These are phyloP conservation scores for Castanea mollissima DNA, from an alignment of 306 rosid genomes.

Conservation along the genomic window DNA sequence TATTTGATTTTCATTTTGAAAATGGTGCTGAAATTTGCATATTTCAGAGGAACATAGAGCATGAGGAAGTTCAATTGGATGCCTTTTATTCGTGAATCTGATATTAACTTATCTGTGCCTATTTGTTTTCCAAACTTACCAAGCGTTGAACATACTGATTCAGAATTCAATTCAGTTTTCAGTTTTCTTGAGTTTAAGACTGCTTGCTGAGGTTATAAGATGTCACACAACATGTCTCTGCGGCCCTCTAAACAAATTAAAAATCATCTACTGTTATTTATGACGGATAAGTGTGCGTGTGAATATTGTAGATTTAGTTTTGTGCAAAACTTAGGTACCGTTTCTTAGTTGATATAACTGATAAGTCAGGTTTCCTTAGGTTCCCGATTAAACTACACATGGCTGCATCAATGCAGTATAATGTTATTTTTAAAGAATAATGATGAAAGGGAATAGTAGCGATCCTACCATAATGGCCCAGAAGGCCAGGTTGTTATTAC, in stretches of 20 bases:
- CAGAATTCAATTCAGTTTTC: constrained; percentile 3
- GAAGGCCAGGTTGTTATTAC: too few species aligned
- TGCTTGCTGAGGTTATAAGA: not conserved
- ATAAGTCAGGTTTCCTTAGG: too few species aligned
- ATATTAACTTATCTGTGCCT: constrained; percentile 5
- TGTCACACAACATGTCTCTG: not conserved
- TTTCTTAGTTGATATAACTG: too few species aligned
- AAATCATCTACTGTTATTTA: not conserved
- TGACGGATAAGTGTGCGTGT: not conserved
- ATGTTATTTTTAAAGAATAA: too few species aligned
- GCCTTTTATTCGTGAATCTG: constrained; percentile 12
- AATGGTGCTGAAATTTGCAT: not conserved
- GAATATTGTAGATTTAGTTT: too few species aligned
- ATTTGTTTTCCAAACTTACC: constrained; percentile 19
- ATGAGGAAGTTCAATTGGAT: constrained; percentile 13
- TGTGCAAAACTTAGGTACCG: too few species aligned
- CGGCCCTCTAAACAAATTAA: not conserved
- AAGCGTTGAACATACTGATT: constrained; percentile 1
- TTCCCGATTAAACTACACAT: too few species aligned
- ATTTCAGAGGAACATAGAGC: constrained; percentile 15
- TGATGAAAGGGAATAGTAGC: too few species aligned
- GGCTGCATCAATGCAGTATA: too few species aligned
- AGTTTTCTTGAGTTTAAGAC: not conserved
- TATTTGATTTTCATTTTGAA: constrained; percentile 9
- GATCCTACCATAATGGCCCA: too few species aligned